Evolutionary conservation across 305 asterid genomes (phyloP), one percentile per base, ranked within the genome.

Genomic region (Plantago lanceolata): DNA sequence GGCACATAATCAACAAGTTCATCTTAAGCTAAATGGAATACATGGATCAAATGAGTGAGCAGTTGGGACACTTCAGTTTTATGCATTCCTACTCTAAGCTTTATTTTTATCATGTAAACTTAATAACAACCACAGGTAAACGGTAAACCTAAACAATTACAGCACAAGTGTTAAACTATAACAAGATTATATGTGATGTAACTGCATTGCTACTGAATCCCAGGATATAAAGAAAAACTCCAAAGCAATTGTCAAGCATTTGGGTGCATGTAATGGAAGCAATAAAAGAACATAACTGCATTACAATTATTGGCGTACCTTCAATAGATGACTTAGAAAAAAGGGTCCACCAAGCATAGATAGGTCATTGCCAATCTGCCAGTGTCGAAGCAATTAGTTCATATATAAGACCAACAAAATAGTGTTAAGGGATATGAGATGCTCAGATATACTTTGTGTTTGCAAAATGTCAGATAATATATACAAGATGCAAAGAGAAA

Each of bases 271-370:
- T 7, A 24, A 17, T 57, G 59, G 62, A 40, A 52, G 35, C 76
- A 53, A 19, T 45, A 60, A 54, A 26, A 18, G 31, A 33, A 21
- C 52, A 24, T 43, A 59, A 57, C n/a, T 17, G 48, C 63, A 57
- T 49, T 61, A 61, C 19, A 50, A 44, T 52, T 59, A 19, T 19
- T 31, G 66, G 57, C 69, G 57, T 63, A 89, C 98, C 95, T 84
- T 80, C 73, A 89, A 69, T 51, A 93, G 95, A 74, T 76, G 91
- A 79, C 84, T 93, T 72, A 87, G 77, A 71, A 93, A 69, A 75
- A 93, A 83, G 17, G 98, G 97, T 69, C 97, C 96, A 55, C 87
- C 78, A 61, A 93, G 94, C 88, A 85, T 89, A 62, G 95, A 81
- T 64, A 79, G 79, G 63, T 89, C 98, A 75, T 78, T 82, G 29